phyloP scores from a whole-genome alignment of 2,329 filamentous ascomycete genomes.

The Fusarium gaditjirri region DNA sequence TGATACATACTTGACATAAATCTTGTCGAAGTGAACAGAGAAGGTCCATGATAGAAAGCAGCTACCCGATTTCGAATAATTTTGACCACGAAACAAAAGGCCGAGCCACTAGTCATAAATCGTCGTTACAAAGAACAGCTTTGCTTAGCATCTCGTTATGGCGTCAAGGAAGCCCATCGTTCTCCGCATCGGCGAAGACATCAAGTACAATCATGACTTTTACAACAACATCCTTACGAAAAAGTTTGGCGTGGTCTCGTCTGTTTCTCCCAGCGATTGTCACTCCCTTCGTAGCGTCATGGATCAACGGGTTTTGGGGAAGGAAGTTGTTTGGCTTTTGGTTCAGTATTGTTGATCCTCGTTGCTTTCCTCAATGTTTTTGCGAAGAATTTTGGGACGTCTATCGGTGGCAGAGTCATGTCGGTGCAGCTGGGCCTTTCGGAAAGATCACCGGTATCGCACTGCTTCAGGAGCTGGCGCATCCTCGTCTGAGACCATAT shows the following conservation, averaged over 20 bases:
- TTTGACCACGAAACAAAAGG: background rate
- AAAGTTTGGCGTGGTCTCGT: constrained; percentile 53
- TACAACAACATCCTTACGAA: constrained; percentile 52
- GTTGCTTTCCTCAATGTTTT: constrained; percentile 26
- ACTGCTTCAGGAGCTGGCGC: constrained; percentile 26
- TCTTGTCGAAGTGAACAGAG: background rate
- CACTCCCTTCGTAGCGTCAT: constrained; percentile 24
- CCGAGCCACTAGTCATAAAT: fast-evolving
- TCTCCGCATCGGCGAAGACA: constrained; percentile 54
- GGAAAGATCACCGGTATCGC: constrained; percentile 26
- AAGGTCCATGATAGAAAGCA: background rate
- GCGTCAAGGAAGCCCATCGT: constrained; percentile 27
- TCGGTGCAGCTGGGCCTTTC: constrained; percentile 20
- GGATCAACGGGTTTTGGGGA: constrained; percentile 24
- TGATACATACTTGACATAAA: background rate
- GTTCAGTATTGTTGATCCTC: constrained; percentile 9
- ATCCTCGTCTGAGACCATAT: constrained; percentile 26
- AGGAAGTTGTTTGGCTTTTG: constrained; percentile 25
- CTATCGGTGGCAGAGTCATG: constrained; percentile 25
- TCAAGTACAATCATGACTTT: constrained; percentile 59
- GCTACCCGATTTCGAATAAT: background rate
- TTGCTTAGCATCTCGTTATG: background rate
- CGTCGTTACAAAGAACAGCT: background rate
- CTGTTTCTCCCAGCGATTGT: constrained; percentile 31
- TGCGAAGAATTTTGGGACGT: constrained; percentile 17